A percentile compares a stretch with the other conserved stretches of the same genome.
These are phyloP conservation scores for Coemansia sp. DNA, from an alignment of 192 early-diverging fungal genomes.

Conservation along the genomic window DNA sequence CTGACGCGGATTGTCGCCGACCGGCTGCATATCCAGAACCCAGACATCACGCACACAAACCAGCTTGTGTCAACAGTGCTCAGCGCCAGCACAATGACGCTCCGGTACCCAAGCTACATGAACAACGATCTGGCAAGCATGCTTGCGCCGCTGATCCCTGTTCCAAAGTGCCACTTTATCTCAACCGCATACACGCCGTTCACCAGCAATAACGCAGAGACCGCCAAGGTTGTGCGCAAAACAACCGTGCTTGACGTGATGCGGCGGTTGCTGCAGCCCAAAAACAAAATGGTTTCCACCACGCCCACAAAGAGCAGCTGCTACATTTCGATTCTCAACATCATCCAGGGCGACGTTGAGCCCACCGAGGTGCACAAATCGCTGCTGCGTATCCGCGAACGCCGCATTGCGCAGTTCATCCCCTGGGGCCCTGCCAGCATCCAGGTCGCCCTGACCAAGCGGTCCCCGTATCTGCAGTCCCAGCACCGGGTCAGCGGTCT, in stretches of 20 bases:
- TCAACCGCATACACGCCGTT: conserved; percentile 97
- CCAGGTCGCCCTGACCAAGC: conserved; percentile 93
- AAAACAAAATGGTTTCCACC: conserved; percentile 97
- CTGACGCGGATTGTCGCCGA: conserved; percentile 90
- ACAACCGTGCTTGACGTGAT: conserved; percentile 98
- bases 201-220: conserved; percentile 86
- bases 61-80: conserved; percentile 99
- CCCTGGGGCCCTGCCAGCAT: conserved; percentile 99
- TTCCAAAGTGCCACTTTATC: conserved; percentile 96
- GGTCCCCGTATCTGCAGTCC: conserved; percentile 90
- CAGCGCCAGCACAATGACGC: conserved; percentile 91
- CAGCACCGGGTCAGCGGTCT: conserved; percentile 93
- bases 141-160: conserved; percentile 93
- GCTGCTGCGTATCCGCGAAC: conserved; percentile 90
- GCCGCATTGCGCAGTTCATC: conserved; percentile 92
- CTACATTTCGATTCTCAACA: conserved; percentile 97
- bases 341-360: conserved; percentile 98
- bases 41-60: conserved; percentile 94
- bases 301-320: conserved; percentile 88
- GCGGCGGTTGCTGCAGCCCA: conserved; percentile 92
- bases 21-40: conserved; percentile 87
- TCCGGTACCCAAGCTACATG: conserved; percentile 99
- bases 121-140: conserved; percentile 98
- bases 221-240: conserved; percentile 90
- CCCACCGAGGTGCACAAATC: conserved; percentile 99